Percentiles rank a stretch among this genome's conserved stretches.
Conservation (phyloP, 306 rosid genomes). For the Prunus salicina region DNA sequence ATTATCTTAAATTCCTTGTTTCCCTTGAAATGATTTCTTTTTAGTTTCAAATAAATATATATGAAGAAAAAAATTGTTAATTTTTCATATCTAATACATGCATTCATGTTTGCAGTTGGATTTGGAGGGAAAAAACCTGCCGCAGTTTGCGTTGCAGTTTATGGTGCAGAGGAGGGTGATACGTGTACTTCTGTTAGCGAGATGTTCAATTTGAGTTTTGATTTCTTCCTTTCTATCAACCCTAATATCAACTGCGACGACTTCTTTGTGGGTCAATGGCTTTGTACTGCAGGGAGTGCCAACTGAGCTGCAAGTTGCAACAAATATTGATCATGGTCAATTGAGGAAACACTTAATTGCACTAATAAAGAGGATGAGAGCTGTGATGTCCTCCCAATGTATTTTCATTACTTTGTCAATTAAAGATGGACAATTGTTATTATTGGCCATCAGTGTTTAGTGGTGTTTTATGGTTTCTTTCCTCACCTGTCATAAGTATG, state of each 20-base stretch:
- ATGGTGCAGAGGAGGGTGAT: not conserved
- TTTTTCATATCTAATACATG: not conserved
- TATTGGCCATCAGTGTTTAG: too few species aligned
- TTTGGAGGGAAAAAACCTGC: not conserved
- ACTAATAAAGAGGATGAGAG: not conserved
- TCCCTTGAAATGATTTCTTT: not conserved
- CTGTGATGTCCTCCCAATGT: not conserved
- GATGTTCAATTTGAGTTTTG: not conserved
- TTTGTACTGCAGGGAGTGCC: not conserved
- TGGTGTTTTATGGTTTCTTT: too few species aligned
- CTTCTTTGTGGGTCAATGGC: constrained; percentile 19
- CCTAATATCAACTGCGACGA: constrained; percentile 7
- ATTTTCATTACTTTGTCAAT: not conserved
- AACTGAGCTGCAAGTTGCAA: not conserved
- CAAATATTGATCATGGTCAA: not conserved
- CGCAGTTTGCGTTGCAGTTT: not conserved
- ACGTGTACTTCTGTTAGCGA: not conserved
- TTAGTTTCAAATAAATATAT: not conserved
- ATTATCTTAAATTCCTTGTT: not conserved
- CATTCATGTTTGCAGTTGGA: not conserved
- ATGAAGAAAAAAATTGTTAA: too few species aligned
- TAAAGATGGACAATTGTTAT: too few species aligned
- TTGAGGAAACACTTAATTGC: not conserved
- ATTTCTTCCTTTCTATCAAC: not conserved
- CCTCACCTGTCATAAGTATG: too few species aligned